These are phyloP conservation scores for Buddleja alternifolia DNA, from an alignment of 257 asterid genomes.

Conservation along the genomic window DNA sequence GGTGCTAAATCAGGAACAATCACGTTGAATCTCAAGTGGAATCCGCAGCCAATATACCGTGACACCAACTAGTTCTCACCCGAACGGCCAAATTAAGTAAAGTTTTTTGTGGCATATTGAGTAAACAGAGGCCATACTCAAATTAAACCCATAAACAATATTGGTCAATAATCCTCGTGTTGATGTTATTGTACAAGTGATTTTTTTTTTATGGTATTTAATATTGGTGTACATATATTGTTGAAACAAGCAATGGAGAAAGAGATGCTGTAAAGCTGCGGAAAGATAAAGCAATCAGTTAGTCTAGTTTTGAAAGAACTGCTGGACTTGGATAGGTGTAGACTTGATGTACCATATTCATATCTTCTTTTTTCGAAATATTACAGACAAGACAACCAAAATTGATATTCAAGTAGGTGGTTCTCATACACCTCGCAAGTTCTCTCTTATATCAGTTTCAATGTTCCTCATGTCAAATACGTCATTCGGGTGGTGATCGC, in stretches of 20 bases:
- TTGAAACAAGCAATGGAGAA: conserved; percentile 13
- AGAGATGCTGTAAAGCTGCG: conserved; percentile 19
- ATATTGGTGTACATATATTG: conserved; percentile 28
- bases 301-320: not conserved
- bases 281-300: not conserved
- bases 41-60: conserved; percentile 78
- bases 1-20: conserved; percentile 82
- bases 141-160: conserved; percentile 29
- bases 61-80: conserved; percentile 47
- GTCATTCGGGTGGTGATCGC: too few species aligned
- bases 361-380: not conserved
- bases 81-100: not conserved
- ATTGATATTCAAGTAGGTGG: not conserved
- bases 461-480: too few species aligned
- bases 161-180: conserved; percentile 23
- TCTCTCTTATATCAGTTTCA: not conserved
- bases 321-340: conserved; percentile 14
- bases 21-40: conserved; percentile 90
- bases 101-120: not conserved
- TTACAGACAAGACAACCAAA: not conserved
- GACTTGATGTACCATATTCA: conserved; percentile 7
- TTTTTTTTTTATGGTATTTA: conserved; percentile 27
- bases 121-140: not conserved
- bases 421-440: not conserved
- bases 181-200: conserved; percentile 11